phyloP scores from a whole-genome alignment of 345 rosid genomes.

The Salix caprea region DNA sequence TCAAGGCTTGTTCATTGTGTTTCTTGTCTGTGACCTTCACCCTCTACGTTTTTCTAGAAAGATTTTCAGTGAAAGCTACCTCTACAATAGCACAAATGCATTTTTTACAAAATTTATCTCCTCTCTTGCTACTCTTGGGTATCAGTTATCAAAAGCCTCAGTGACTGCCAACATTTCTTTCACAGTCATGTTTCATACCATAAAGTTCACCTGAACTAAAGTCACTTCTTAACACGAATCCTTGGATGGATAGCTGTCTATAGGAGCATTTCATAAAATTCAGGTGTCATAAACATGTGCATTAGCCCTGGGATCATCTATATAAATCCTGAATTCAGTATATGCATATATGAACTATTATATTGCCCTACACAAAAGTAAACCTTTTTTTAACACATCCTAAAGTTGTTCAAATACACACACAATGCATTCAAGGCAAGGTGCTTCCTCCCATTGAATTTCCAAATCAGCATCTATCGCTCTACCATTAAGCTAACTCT shows the following conservation, averaged over 20 bases:
- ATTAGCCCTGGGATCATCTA: too few relatives aligned
- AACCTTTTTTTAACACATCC: not conserved
- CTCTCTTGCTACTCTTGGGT: not conserved
- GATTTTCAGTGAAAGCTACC: not conserved
- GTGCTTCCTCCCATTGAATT: not conserved
- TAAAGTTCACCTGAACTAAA: not conserved
- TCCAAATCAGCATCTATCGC: not conserved
- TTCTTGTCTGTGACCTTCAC: not conserved
- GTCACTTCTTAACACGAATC: not conserved
- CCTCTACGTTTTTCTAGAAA: not conserved
- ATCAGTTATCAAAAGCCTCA: not conserved
- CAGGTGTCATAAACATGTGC: not conserved
- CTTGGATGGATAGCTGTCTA: not conserved
- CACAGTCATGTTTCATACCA: not conserved
- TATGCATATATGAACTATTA: too few relatives aligned
- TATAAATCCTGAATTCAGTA: too few relatives aligned
- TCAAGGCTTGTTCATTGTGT: not conserved
- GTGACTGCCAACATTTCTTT: not conserved
- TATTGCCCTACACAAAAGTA: not conserved
- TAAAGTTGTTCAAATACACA: not conserved
- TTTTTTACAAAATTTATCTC: not conserved
- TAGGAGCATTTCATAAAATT: not conserved
- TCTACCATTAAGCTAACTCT: not conserved
- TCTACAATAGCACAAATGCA: not conserved
- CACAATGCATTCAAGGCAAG: not conserved